phyloP scores from a whole-genome alignment of 1,139 yeast species.

The Yamadazyma blattariae region DNA sequence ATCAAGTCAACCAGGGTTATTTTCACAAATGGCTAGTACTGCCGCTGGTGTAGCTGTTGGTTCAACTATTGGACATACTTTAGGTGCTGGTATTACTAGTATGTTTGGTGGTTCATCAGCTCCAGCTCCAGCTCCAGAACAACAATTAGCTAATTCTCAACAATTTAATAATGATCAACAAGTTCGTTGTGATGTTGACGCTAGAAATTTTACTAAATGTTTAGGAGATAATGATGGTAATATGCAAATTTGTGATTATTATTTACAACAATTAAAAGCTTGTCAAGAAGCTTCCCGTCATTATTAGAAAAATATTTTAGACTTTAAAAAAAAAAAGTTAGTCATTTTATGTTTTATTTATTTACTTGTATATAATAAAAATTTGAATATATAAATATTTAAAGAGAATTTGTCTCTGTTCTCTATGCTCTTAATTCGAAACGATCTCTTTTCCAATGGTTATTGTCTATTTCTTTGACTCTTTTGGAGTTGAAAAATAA shows the following conservation, averaged over 20 bases:
- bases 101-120: conserved; percentile 84
- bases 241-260: conserved; percentile 95
- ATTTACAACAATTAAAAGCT: conserved; percentile 93
- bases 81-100: conserved; percentile 90
- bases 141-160: conserved; percentile 29
- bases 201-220: conserved; percentile 93
- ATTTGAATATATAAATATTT: too few relatives aligned
- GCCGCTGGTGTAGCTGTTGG: conserved; percentile 99
- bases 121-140: conserved; percentile 32
- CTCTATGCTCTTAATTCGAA: too few relatives aligned
- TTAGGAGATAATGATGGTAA: conserved; percentile 90
- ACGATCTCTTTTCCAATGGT: too few relatives aligned
- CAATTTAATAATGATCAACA: conserved; percentile 47
- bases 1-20: conserved; percentile 70
- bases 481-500: conserved; percentile 5
- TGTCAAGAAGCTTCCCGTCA: conserved; percentile 93
- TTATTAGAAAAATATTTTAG: conserved; percentile 40
- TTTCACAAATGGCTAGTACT: conserved; percentile 96
- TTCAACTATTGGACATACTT: conserved; percentile 91
- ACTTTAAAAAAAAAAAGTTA: background rate
- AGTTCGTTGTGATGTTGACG: conserved; percentile 82
- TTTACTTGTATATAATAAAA: background rate
- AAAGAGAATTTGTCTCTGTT: too few relatives aligned
- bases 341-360: background rate
- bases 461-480: too few relatives aligned